phyloP scores from a whole-genome alignment of 163 green algal species.

The Coccomyxa subellipsoidea region DNA sequence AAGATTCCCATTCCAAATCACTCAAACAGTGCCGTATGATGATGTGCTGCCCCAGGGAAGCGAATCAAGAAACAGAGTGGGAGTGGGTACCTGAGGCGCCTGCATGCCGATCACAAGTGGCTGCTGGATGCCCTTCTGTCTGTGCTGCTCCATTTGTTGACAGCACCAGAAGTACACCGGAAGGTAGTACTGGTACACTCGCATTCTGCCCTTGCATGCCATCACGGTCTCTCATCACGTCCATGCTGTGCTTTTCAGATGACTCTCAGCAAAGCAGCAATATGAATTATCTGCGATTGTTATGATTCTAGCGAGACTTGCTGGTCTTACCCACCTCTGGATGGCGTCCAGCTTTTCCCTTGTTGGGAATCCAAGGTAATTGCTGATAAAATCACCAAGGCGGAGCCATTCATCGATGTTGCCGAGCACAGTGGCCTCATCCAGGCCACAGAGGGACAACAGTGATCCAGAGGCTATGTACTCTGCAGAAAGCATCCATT shows the following conservation, averaged over 20 bases:
- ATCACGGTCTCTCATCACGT: not conserved
- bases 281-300: too few relatives aligned
- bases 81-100: constrained; percentile 58
- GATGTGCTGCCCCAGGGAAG: not conserved
- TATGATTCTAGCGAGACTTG: too few relatives aligned
- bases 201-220: constrained; percentile 22
- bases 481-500: constrained; percentile 32
- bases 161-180: constrained; percentile 90
- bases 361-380: constrained; percentile 44
- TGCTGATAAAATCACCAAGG: constrained; percentile 41
- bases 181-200: constrained; percentile 97
- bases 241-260: too few relatives aligned
- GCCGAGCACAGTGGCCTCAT: constrained; percentile 21
- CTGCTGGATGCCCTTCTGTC: constrained; percentile 12
- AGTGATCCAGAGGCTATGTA: constrained; percentile 66
- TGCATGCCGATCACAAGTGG: constrained; percentile 85
- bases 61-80: not conserved
- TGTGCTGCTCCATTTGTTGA: constrained; percentile 72
- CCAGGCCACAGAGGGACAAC: constrained; percentile 43
- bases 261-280: too few relatives aligned
- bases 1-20: too few relatives aligned
- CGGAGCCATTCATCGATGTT: constrained; percentile 40
- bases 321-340: constrained; percentile 45
- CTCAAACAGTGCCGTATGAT: too few relatives aligned
- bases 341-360: constrained; percentile 40